phyloP scores from a whole-genome alignment of 31 red algal genomes.

The Bonnemaisonia californica region DNA sequence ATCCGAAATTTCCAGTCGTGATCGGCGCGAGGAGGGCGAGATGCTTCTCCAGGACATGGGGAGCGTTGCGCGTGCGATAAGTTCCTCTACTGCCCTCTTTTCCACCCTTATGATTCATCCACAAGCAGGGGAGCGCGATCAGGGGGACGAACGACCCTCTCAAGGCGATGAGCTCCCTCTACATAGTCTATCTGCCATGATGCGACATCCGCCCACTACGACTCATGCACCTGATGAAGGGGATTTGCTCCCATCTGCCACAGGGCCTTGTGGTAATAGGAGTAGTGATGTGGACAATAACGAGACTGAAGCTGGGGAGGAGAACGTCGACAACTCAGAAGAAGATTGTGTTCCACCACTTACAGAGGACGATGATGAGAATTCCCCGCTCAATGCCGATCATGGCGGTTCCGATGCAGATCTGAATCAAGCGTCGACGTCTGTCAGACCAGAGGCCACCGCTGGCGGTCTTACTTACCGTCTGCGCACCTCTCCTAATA shows the following conservation, averaged over 20 bases:
- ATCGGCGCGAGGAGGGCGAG: background rate
- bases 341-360: background rate
- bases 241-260: background rate
- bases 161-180: background rate
- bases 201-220: background rate
- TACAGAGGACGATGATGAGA: background rate
- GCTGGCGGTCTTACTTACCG: background rate
- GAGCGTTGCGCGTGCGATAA: background rate
- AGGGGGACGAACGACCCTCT: background rate
- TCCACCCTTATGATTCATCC: background rate
- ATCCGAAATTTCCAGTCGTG: background rate
- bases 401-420: background rate
- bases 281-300: background rate
- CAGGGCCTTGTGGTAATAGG: background rate
- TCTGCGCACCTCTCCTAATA: background rate
- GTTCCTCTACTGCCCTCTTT: background rate
- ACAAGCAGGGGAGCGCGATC: background rate
- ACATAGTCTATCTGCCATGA: background rate
- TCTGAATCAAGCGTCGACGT: background rate
- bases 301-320: background rate
- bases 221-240: background rate
- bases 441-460: background rate
- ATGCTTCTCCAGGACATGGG: background rate
- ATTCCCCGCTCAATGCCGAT: background rate
- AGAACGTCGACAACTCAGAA: background rate